phyloP scores from a whole-genome alignment of 305 asterid species.

The Ilex paraguariensis region DNA sequence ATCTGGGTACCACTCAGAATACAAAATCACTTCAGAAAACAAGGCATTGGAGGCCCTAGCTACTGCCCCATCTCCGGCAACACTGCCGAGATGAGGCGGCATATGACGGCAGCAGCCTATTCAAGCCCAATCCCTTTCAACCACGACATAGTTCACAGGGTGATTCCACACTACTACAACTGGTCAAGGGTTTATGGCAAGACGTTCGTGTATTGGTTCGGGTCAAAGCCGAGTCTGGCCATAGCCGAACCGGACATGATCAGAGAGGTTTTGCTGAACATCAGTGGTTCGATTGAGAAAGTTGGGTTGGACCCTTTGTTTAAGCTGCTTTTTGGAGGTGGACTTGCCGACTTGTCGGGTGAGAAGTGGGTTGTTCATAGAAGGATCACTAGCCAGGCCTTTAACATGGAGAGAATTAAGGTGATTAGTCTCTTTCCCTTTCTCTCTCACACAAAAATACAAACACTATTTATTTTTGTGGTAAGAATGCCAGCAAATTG shows the following conservation, averaged over 20 bases:
- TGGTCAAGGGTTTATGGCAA: slow-evolving; percentile 29
- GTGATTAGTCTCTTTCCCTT: slow-evolving; percentile 12
- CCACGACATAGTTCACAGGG: slow-evolving; percentile 15
- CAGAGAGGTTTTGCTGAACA: slow-evolving; percentile 11
- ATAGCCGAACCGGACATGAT: slow-evolving; percentile 18
- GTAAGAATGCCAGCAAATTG: too few relatives aligned
- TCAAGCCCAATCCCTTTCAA: neutral
- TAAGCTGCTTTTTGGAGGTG: slow-evolving; percentile 39
- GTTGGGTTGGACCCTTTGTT: slow-evolving; percentile 29
- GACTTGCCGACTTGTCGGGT: slow-evolving; percentile 38
- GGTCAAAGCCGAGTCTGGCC: slow-evolving; percentile 13
- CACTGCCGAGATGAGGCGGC: neutral
- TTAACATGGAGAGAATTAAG: slow-evolving; percentile 49
- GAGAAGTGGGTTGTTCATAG: slow-evolving; percentile 51
- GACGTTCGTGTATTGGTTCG: slow-evolving; percentile 15
- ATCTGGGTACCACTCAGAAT: slow-evolving; percentile 9
- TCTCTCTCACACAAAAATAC: neutral
- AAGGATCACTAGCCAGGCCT: slow-evolving; percentile 46
- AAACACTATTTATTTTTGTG: too few relatives aligned
- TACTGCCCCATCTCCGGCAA: slow-evolving; percentile 8
- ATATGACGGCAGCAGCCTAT: neutral
- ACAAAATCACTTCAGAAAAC: slow-evolving; percentile 7
- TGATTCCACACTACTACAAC: slow-evolving; percentile 23
- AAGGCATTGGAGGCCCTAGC: slow-evolving; percentile 8
- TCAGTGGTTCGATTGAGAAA: slow-evolving; percentile 4